Percentiles rank a stretch among this genome's conserved stretches.
Evolutionary conservation across 2,329 filamentous ascomycete genomes (phyloP).

Genomic region (Zasmidium cellare): DNA sequence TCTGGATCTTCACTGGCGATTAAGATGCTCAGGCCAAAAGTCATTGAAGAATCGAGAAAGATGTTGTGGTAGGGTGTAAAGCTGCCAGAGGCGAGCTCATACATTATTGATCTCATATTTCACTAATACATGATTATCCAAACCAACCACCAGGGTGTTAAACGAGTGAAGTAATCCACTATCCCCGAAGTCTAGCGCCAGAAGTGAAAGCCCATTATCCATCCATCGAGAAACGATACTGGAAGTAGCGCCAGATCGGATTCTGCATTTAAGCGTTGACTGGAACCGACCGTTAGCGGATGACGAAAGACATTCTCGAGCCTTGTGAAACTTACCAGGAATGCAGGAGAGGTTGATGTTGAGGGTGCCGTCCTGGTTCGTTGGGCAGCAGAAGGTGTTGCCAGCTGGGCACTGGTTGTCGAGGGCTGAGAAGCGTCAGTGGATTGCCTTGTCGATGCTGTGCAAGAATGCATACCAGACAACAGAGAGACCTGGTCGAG

Average conservation of each 20-base stretch:
- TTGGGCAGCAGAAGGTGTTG: conserved; percentile 13
- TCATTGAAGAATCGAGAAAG: too few relatives aligned
- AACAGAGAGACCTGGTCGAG: background rate
- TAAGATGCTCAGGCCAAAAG: too few relatives aligned
- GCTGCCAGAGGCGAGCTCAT: background rate
- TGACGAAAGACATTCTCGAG: background rate
- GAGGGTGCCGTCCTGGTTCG: conserved; percentile 5
- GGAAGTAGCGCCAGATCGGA: background rate
- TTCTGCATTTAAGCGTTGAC: background rate
- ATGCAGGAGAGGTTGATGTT: conserved; percentile 7
- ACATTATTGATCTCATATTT: background rate
- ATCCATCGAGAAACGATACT: background rate
- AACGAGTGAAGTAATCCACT: background rate
- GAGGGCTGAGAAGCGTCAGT: background rate
- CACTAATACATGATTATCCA: background rate
- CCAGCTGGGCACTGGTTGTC: conserved; percentile 6
- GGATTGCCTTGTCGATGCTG: background rate
- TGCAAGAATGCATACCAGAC: background rate
- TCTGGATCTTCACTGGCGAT: too few relatives aligned
- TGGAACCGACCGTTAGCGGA: background rate
- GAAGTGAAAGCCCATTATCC: background rate
- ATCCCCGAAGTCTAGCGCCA: background rate
- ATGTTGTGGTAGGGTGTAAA: background rate
- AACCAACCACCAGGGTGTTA: background rate
- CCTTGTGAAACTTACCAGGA: background rate